Conservation (phyloP, 2,329 filamentous ascomycete species). For the Colletotrichum lini region DNA sequence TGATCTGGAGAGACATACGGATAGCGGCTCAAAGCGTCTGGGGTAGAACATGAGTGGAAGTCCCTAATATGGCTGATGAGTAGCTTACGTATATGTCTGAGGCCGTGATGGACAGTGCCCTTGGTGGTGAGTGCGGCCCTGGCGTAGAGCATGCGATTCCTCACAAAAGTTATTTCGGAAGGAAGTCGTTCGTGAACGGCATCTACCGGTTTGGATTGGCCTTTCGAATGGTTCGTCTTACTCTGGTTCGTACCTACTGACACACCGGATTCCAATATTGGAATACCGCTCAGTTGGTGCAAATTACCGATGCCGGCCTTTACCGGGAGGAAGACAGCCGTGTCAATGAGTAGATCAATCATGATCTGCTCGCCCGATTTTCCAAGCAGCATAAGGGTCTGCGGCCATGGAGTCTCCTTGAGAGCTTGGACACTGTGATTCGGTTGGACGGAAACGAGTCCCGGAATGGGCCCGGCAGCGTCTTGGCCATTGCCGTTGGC, state of each 20-base stretch:
- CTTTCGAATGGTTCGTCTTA: slow-evolving; percentile 9
- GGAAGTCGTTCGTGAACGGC: slow-evolving; percentile 49
- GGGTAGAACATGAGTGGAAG: not conserved
- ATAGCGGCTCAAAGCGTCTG: slow-evolving; percentile 87
- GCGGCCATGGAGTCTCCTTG: slow-evolving; percentile 81
- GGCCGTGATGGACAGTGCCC: slow-evolving; percentile 78
- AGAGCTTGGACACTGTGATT: slow-evolving; percentile 81
- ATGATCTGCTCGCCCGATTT: slow-evolving; percentile 82
- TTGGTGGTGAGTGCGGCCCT: slow-evolving; percentile 78
- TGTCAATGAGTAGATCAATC: slow-evolving; percentile 82
- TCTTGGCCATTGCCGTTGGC: slow-evolving; percentile 48
- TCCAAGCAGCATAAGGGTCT: slow-evolving; percentile 81
- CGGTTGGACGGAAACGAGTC: slow-evolving; percentile 73
- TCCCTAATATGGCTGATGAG: not conserved
- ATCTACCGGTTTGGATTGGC: slow-evolving; percentile 15
- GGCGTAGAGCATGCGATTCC: slow-evolving; percentile 89
- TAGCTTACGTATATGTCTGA: slow-evolving; percentile 83
- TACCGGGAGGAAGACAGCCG: slow-evolving; percentile 80
- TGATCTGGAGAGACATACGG: slow-evolving; percentile 45
- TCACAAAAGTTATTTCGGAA: slow-evolving; percentile 80
- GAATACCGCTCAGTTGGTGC: slow-evolving; percentile 80
- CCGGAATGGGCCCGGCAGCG: slow-evolving; percentile 67
- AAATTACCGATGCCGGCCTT: slow-evolving; percentile 74
- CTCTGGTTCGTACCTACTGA: slow-evolving; percentile 1
- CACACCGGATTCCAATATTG: slow-evolving; percentile 60